Evolutionary conservation across 352 stramenopile species (phyloP), one percentile per base, ranked within the genome.

Genomic region (Phytophthora rubi): DNA sequence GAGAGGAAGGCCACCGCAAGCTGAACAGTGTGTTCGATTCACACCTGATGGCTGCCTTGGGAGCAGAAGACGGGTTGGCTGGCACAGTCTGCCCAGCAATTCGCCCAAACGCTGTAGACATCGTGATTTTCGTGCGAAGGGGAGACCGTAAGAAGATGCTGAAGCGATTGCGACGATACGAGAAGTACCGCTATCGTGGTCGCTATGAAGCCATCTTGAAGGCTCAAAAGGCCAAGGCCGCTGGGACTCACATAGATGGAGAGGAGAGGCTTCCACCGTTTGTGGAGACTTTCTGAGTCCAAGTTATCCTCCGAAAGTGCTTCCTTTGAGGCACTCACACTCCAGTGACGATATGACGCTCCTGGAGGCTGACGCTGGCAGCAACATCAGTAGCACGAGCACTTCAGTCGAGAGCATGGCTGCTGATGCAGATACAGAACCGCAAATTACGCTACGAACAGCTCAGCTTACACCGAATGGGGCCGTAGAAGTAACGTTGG

Each of bases 1-100:
- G 83, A 16, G 65, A 60, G 26, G 61, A 75, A 57, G 72, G 83
- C 5, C 75, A 76, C 9, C 69, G 64, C 1, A 76, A 77, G 49
- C 5, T 61, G 18, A 72, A 68, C 45, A 78, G 65, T 33, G 66
- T 78, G 9, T 72, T 75, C 47, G 71, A 78, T 13, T 56, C 59
- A 23, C 65, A 70, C 15, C 21, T 77, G 37, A 77, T 77, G 70
- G 61, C 44, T 18, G 70, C 70, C 16, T 53, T 75, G 28, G 70
- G 70, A 18, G 47, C 56, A 52, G 65, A 77, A 37, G 55, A 68
- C 33, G 70, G 51, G n/a, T 49, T 75, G 21, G 60, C 39, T n/a
- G 61, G 67, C 49, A 65, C 70, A 1, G 71, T 70, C 28, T 68
- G 59, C 49, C 64, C 66, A 15, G 64, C 61, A 45, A 30, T 73